Percentiles rank a stretch among this genome's conserved stretches.
Conservation (phyloP, 176 grass and related monocot genomes). For the Hyparrhenia diplandra region DNA sequence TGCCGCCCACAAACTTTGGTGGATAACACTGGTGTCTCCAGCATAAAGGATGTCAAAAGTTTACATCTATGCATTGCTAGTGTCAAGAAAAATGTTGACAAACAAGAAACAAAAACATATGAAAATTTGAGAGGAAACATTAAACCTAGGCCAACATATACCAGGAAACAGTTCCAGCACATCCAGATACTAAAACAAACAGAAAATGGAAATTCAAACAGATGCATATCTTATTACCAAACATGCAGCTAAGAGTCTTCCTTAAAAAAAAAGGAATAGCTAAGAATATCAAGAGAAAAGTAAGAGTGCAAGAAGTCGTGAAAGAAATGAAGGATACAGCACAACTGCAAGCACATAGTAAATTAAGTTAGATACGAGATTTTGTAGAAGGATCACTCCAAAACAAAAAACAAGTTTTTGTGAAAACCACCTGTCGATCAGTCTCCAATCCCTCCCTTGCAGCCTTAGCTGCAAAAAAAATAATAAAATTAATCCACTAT, state of each 20-base stretch:
- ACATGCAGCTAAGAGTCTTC: background rate
- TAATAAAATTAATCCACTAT: slow-evolving; percentile 24
- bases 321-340: slow-evolving; percentile 77
- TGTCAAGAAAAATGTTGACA: slow-evolving; percentile 55
- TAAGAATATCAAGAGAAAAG: slow-evolving; percentile 16
- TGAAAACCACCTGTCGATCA: slow-evolving; percentile 68
- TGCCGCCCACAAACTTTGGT: slow-evolving; percentile 88
- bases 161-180: slow-evolving; percentile 3
- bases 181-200: slow-evolving; percentile 7
- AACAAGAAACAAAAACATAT: slow-evolving; percentile 17
- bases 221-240: no score
- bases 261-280: background rate
- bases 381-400: background rate
- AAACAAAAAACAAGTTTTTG: slow-evolving; percentile 21
- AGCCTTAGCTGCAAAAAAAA: slow-evolving; percentile 77
- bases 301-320: slow-evolving; percentile 10
- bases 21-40: slow-evolving; percentile 88
- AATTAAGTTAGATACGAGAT: slow-evolving; percentile 32
- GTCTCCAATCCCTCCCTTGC: slow-evolving; percentile 72
- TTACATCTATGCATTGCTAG: slow-evolving; percentile 61
- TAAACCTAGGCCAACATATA: slow-evolving; percentile 13
- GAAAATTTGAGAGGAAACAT: background rate
- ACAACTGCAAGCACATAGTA: slow-evolving; percentile 65
- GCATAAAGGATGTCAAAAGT: slow-evolving; percentile 98
- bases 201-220: background rate